These are phyloP conservation scores for Candida montana DNA, from an alignment of 805 yeast genomes.

Conservation along the genomic window DNA sequence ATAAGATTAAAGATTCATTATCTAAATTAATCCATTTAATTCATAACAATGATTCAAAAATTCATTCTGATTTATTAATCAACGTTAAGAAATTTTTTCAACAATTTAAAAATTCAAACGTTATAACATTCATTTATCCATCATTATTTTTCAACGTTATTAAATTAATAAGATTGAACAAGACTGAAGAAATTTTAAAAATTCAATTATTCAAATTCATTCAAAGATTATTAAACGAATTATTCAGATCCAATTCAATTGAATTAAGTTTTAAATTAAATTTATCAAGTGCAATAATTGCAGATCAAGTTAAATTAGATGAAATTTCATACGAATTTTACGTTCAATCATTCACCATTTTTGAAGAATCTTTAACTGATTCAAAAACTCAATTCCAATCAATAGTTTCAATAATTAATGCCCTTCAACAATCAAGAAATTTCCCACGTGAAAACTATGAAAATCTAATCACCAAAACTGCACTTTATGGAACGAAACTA, in stretches of 20 bases:
- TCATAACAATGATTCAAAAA: constrained; percentile 40
- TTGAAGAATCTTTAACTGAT: constrained; percentile 60
- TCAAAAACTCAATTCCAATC: constrained; percentile 51
- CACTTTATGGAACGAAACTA: constrained; percentile 82
- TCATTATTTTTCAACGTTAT: constrained; percentile 62
- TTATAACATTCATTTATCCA: constrained; percentile 64
- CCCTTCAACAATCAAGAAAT: constrained; percentile 46
- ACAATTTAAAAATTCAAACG: constrained; percentile 38
- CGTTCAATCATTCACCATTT: constrained; percentile 80
- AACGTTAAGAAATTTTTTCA: constrained; percentile 43
- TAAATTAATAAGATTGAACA: constrained; percentile 43
- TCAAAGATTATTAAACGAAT: constrained; percentile 63
- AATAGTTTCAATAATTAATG: constrained; percentile 43
- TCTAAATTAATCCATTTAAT: constrained; percentile 68
- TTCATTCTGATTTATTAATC: constrained; percentile 40
- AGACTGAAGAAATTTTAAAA: constrained; percentile 23
- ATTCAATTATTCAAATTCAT: constrained; percentile 60
- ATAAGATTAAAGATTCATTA: constrained; percentile 52
- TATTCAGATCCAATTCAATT: constrained; percentile 35
- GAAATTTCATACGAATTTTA: constrained; percentile 83
- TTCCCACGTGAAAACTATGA: constrained; percentile 68
- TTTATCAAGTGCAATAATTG: constrained; percentile 63
- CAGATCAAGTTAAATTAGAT: constrained; percentile 69
- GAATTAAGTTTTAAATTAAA: constrained; percentile 40
- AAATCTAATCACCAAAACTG: constrained; percentile 74